Evolutionary conservation across 1,284 basidiomycete genomes (phyloP), one percentile per base, ranked within the genome.

Genomic region (Cutaneotrichosporon sp.): DNA sequence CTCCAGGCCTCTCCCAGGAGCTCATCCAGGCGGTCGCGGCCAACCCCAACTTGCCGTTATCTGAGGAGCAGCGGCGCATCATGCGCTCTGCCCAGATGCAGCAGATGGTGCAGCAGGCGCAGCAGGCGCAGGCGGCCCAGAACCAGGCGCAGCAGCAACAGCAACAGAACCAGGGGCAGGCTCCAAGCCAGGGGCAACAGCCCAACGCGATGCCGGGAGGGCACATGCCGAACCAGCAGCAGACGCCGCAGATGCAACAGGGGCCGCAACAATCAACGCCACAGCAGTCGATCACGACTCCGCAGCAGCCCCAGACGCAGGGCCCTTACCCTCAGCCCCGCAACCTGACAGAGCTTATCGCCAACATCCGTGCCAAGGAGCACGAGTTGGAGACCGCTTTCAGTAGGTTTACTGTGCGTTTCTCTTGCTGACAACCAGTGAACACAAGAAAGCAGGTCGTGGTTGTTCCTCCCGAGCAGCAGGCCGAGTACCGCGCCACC

Each of bases 381-480:
- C 20, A 50, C n/a, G 61, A 66, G 29, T 47, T 66, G 9, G 64
- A 66, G 56, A 31, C 51, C 10, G 58, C 60, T 16, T 63, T 66
- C 59, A 50, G 62, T 63, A 34, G 27, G 62, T 56, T n/a, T 29
- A 13, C 13, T 18, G 2, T 29, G 6, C 14, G 20, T 25, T 38
- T 2, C n/a, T 46, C 14, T 11, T 14, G 13, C 60, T 62, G 20
- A 62, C 46, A 7, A 31, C 3, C 31, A 63, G 56, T 65, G 58
- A 65, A 59, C 55, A 65, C 61, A 29, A 46, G 64, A 46, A 45
- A 59, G 50, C 22, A 46, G 29, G 43, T 49, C 6, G 57, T 59
- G 13, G 53, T 45, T 22, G 62, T 66, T 18, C 61, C 64, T 8
- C 61, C 64, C 8, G 64, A 66, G 45, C 61, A 66, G 56, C 25